These are phyloP conservation scores for Hysterium pulicare DNA, from an alignment of 2,329 filamentous ascomycete genomes.

Conservation along the genomic window DNA sequence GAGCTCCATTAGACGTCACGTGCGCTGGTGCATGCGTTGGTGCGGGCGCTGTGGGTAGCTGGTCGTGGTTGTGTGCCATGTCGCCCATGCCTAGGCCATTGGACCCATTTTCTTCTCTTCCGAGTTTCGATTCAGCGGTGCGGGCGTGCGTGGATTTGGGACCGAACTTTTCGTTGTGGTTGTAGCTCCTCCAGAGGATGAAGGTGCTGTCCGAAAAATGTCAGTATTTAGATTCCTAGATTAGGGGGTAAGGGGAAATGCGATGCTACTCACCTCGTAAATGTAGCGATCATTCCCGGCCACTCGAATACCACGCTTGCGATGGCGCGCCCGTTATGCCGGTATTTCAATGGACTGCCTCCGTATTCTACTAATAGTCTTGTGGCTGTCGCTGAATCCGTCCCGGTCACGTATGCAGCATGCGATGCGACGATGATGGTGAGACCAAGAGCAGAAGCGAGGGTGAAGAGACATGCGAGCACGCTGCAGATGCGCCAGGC, in stretches of 20 bases:
- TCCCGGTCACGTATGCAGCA: constrained; percentile 46
- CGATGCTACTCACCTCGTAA: constrained; percentile 39
- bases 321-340: constrained; percentile 49
- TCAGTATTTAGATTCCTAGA: neutral
- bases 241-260: neutral
- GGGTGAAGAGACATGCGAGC: constrained; percentile 46
- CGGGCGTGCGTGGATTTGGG: constrained; percentile 39
- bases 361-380: constrained; percentile 36
- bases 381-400: constrained; percentile 27
- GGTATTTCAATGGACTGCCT: constrained; percentile 42
- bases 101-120: too few relatives aligned
- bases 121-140: constrained; percentile 10
- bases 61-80: too few relatives aligned
- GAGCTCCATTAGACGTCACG: too few relatives aligned
- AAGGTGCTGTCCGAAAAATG: constrained; percentile 29
- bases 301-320: constrained; percentile 53
- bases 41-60: neutral
- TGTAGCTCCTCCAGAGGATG: constrained; percentile 37
- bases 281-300: constrained; percentile 49
- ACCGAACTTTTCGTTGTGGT: constrained; percentile 37
- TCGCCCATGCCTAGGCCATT: too few relatives aligned
- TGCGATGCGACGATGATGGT: constrained; percentile 51
- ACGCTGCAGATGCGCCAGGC: constrained; percentile 55
- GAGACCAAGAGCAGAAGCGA: constrained; percentile 48
- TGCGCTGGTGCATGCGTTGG: too few relatives aligned